Percentiles rank a stretch among this genome's conserved stretches.
These are phyloP conservation scores for Corymbia maculata DNA, from an alignment of 345 rosid species.

Conservation along the genomic window DNA sequence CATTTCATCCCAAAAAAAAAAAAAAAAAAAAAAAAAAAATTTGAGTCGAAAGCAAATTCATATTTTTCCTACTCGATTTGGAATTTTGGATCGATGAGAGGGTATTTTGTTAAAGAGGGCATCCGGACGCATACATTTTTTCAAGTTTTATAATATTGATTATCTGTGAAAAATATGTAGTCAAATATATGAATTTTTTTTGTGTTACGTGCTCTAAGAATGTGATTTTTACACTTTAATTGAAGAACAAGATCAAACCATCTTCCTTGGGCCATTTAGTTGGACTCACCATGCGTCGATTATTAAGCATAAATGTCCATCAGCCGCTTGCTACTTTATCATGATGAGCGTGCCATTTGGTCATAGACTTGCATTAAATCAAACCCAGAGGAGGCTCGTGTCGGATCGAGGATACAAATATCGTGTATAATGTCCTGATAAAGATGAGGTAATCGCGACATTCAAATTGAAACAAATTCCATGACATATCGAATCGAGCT, in stretches of 20 bases:
- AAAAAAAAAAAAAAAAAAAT: background rate
- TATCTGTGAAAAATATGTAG: background rate
- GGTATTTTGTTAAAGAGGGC: fast-evolving
- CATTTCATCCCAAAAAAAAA: background rate
- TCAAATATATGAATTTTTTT: no score
- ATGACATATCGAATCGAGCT: fast-evolving
- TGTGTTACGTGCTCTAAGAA: no score
- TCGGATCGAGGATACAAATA: background rate
- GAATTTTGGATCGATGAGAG: background rate
- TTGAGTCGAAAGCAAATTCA: background rate
- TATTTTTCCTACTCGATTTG: background rate
- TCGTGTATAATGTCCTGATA: background rate
- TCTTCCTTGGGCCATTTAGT: fast-evolving
- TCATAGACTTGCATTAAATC: background rate
- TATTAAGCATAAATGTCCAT: background rate
- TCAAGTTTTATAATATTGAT: background rate
- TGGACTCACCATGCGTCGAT: fast-evolving
- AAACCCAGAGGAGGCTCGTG: background rate
- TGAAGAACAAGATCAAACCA: background rate
- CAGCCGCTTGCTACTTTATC: background rate
- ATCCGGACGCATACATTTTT: fast-evolving
- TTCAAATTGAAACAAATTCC: background rate
- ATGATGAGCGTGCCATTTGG: background rate
- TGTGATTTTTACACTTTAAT: background rate
- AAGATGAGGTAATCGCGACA: background rate